These are phyloP conservation scores for Clarireedia hainanense DNA, from an alignment of 2,329 filamentous ascomycete species.

Conservation along the genomic window DNA sequence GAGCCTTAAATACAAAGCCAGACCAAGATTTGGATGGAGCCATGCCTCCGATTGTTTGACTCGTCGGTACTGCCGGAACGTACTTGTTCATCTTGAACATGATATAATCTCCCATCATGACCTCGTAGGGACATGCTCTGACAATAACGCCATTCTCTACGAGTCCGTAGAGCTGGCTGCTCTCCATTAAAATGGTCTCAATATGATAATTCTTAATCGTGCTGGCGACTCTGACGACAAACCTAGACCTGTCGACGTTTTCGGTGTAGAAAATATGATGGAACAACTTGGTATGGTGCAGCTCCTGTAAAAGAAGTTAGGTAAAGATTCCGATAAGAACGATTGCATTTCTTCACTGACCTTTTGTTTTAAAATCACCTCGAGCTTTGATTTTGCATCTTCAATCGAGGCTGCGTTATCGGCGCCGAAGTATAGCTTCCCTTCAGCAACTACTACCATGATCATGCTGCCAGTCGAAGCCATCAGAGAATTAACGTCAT, in stretches of 20 bases:
- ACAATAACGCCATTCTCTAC: conserved; percentile 14
- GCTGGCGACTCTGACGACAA: conserved; percentile 15
- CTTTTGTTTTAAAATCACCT: conserved; percentile 20
- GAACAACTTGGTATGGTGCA: neutral
- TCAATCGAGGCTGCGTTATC: conserved; percentile 9
- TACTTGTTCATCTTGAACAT: conserved; percentile 9
- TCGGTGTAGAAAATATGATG: conserved; percentile 24
- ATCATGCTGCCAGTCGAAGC: too few species aligned
- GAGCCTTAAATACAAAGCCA: conserved; percentile 13
- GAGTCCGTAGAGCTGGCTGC: conserved; percentile 6
- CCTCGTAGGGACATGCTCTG: conserved; percentile 14
- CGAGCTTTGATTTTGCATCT: conserved; percentile 19
- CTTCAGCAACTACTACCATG: conserved; percentile 11
- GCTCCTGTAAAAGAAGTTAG: neutral
- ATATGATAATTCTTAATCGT: conserved; percentile 19
- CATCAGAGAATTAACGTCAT: conserved; percentile 6
- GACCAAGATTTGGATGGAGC: conserved; percentile 3
- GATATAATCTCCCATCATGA: neutral
- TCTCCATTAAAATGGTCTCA: conserved; percentile 24
- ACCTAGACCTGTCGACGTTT: conserved; percentile 12
- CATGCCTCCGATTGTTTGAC: neutral
- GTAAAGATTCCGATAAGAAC: too few species aligned
- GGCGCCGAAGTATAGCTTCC: conserved; percentile 17
- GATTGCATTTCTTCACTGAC: conserved; percentile 12
- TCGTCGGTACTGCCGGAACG: neutral